Evolutionary conservation across 169 alveolate species (phyloP).

Genomic region (Plasmodium knowlesi): DNA sequence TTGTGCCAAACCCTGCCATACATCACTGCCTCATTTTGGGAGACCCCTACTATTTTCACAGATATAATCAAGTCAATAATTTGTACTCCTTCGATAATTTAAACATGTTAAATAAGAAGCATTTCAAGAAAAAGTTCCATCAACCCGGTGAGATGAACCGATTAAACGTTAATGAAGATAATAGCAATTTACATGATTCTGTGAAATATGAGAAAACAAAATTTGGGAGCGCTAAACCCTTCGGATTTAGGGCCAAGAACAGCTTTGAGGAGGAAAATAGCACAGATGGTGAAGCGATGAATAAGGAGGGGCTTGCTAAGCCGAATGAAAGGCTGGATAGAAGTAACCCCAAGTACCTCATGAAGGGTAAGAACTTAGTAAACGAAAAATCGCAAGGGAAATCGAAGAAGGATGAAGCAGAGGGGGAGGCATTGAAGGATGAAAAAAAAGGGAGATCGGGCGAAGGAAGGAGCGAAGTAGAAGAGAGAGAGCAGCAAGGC

Average conservation of each 20-base stretch:
- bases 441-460: neutral
- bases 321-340: neutral
- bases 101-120: neutral
- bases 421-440: neutral
- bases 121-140: neutral
- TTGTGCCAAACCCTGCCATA: constrained; percentile 85
- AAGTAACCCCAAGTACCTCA: neutral
- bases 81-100: constrained; percentile 29
- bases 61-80: constrained; percentile 36
- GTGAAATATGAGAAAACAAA: neutral
- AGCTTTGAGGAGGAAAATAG: neutral
- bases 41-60: constrained; percentile 45
- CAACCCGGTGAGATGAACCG: neutral
- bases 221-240: neutral
- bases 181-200: neutral
- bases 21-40: constrained; percentile 74
- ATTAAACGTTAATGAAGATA: neutral
- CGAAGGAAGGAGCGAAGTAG: neutral
- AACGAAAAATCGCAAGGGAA: neutral
- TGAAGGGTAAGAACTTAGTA: neutral
- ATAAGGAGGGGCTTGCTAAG: neutral
- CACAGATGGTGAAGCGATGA: neutral
- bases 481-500: neutral
- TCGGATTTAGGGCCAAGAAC: neutral
- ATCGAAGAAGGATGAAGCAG: neutral